A percentile compares a stretch with the other conserved stretches of the same genome.
phyloP scores from a whole-genome alignment of 2,329 filamentous ascomycete species.

The Tolypocladium amazonense region DNA sequence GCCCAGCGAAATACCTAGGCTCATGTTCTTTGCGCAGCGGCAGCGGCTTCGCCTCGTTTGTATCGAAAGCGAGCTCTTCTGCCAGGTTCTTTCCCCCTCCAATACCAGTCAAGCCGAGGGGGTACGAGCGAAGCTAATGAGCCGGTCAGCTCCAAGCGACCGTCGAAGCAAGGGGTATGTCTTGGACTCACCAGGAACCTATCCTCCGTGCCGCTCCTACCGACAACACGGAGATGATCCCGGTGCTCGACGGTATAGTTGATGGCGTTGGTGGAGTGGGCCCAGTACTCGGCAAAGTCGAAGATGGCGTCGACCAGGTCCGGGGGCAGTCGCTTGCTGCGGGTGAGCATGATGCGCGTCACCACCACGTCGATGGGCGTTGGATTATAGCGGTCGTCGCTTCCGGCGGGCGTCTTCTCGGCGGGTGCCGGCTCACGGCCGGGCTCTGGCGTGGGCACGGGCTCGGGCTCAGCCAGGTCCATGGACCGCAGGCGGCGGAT shows the following conservation, averaged over 20 bases:
- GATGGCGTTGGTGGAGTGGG: conserved; percentile 29
- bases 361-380: conserved; percentile 36
- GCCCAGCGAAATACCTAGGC: conserved; percentile 15
- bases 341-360: conserved; percentile 35
- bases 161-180: background rate
- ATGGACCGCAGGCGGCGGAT: conserved; percentile 8
- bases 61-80: conserved; percentile 18
- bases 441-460: background rate
- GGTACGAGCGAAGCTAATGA: conserved; percentile 24
- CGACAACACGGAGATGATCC: conserved; percentile 11
- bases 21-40: conserved; percentile 16
- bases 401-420: conserved; percentile 1
- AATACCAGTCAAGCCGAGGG: conserved; percentile 23
- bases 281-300: conserved; percentile 54
- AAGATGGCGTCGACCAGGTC: conserved; percentile 47
- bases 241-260: conserved; percentile 14
- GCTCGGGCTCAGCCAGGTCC: background rate
- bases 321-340: conserved; percentile 33
- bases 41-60: conserved; percentile 15
- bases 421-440: conserved; percentile 1
- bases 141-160: background rate
- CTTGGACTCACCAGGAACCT: conserved; percentile 20
- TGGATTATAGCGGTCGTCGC: conserved; percentile 18
- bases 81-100: conserved; percentile 13
- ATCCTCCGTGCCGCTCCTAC: conserved; percentile 14